Base-by-base conservation (phyloP, 164 flowering plant genomes). In the Echeveria elegans region DNA sequence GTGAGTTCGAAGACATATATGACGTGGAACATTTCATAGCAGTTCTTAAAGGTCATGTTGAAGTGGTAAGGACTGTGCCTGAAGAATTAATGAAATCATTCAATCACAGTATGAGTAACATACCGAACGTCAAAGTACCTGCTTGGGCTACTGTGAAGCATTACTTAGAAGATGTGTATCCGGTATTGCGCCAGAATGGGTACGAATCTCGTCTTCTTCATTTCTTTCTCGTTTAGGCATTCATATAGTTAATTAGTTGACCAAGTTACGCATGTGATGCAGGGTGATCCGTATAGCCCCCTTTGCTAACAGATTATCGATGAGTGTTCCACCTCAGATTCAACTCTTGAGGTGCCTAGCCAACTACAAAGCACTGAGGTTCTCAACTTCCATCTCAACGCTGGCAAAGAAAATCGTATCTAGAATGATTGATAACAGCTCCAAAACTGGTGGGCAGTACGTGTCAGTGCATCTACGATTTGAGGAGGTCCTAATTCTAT, bases 1-100 rank as follows among this genome's bases (percentile, higher is more conserved):
- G 96, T 71, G 71, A 64, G 11, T 90, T 90, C 69, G 77, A 78
- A 52, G 94, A 90, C 69, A 86, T 90, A 60, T 90, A 82, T 76
- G 89, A 88, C 66, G 90, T 70, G 61, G 79, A 84, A 26, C 86
- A 86, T 74, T 90, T 90, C 64, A 79, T 84, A 70, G 30, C 70
- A n/a, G 72, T 82, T 31, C 88, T 90, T 65, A 71, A 76, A 62
- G 84, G 78, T 15, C 68, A 85, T 76, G 90, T 90, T 65, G 80
- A 72, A 31, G 85, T 90, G 52, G 86, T 86, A 28, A 80, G 72
- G 66, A 80, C 82, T 73, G 75, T 90, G 37, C 96, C 96, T 37
- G 73, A 77, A 12, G 70, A 30, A 19, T 12, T 86, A 70, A 76
- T 85, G 88, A 83, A 78, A 75, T 75, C 63, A 70, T 87, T 77